Base-by-base conservation (phyloP, 257 asterid species). In the Mentha longifolia region DNA sequence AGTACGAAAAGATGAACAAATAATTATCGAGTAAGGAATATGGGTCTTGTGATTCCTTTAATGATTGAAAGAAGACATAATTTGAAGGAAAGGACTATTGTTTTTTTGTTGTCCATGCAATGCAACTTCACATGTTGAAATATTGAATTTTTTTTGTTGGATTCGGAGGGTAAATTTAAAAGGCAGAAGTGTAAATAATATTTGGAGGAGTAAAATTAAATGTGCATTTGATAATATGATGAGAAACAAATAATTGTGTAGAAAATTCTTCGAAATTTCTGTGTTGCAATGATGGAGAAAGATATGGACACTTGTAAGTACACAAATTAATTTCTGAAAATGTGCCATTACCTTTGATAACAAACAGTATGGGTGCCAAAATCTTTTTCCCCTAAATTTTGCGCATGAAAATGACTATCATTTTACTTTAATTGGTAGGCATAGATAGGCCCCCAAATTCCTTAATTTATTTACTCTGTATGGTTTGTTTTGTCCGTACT, bases 11-110 rank as follows among this genome's bases (percentile, higher is more conserved):
- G 28, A 25, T 25, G 1, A 7, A 41, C 10, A 9, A 42, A 42
- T 10, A 17, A 62, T 45, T 33, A 31, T 33, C 20, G 33, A 22
- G 15, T 17, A 35, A 19, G 54, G 16, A 61, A 61, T 35, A 55
- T 39, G 57, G 7, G 65, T 72, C 39, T 33, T 72, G 77, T 62
- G 65, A 63, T n/a, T 52, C 65, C 30, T n/a, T 30, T 51, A 22
- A 35, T 72, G 45, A 72, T 50, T 19, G 46, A 35, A 13, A 62
- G 15, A 51, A 30, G 55, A 12, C 71, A 64, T 61, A 12, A 59
- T 50, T 61, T 61, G 52, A 50, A 72, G 70, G 16, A 20, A 50
- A 37, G 10, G 50, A 3, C 42, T 28, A 16, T 39, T 11, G 3
- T n/a, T 22, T 61, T 50, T 70, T 25, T 25, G 1, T 25, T 25